Base-by-base conservation (phyloP, 1,284 basidiomycete species). In the Marasmius tenuissimus region DNA sequence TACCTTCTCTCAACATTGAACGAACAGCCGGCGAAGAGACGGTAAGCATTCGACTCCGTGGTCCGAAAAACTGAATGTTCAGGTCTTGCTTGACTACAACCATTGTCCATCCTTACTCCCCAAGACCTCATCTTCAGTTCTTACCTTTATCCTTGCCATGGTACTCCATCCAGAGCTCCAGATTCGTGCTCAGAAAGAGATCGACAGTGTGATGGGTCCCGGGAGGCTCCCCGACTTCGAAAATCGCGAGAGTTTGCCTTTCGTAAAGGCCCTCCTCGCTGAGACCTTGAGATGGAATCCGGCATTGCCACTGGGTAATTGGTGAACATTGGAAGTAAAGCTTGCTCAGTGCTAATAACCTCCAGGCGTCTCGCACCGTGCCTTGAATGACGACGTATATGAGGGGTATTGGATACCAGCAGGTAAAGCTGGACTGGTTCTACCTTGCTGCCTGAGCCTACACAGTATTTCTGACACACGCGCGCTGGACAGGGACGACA, bases 201-300 rank as follows among this genome's bases (percentile, higher is more conserved):
- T 77, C 2, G 75, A 50, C 61, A 5, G 66, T 74, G 66, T 74
- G 7, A 52, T 73, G 0, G 75, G 74, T 1, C 57, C 60, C 0
- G 64, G 69, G 18, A 66, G 73, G 40, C 66, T 80, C 7, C 79
- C 79, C 0, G 70, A 66, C 4, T 77, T 77, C 45, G 65, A 64
- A 9, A 71, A 76, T 53, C 66, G 69, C 22, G 18, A 61, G 1
- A 66, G 64, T 5, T 62, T 77, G 35, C 75, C 75, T 1, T 77
- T 75, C 60, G 61, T 75, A 16, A 67, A 73, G 8, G 75, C 75
- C 10, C 63, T 77, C 12, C 52, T 75, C 33, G 69, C 66, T n/a
- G 76, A 77, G 64, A 66, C 71, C 12, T 61, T 76, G 34, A 64
- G 75, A n/a, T 76, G 74, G 74, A 63, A 69, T 37, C 72, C 73